Evolutionary conservation across 2,329 filamentous ascomycete genomes (phyloP).

Genomic region (Uncinocarpus reesii): DNA sequence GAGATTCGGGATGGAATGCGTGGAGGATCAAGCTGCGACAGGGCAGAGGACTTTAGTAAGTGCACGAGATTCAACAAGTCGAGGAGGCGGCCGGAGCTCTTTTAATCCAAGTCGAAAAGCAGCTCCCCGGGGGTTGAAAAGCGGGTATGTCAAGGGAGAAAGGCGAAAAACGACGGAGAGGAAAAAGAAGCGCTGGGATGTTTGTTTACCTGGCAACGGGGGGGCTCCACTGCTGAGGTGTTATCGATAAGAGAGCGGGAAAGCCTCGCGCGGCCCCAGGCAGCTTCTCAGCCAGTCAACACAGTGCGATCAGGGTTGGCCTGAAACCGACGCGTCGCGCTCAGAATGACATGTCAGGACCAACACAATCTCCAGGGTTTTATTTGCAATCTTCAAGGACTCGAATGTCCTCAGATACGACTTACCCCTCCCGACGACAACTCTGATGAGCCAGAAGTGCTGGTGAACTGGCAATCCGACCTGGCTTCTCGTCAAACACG

Average conservation of each 20-base stretch:
- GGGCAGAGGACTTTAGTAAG: too few relatives aligned
- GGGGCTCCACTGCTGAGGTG: not conserved
- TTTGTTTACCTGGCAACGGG: slow-evolving; percentile 18
- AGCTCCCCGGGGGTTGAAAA: too few relatives aligned
- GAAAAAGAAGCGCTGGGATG: slow-evolving; percentile 11
- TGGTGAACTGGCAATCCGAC: not conserved
- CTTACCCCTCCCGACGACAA: not conserved
- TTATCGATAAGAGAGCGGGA: slow-evolving; percentile 6
- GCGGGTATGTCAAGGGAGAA: not conserved
- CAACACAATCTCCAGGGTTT: not conserved
- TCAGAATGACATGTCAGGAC: not conserved
- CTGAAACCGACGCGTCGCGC: slow-evolving; percentile 12
- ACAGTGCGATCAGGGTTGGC: not conserved
- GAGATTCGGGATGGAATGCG: too few relatives aligned
- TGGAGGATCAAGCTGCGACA: too few relatives aligned
- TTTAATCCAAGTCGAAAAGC: too few relatives aligned
- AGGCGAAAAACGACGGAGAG: slow-evolving; percentile 8
- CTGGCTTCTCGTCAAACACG: not conserved
- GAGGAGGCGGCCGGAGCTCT: too few relatives aligned
- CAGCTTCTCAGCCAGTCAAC: not conserved
- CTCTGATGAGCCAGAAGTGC: not conserved
- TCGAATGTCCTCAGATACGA: not conserved
- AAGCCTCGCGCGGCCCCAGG: not conserved
- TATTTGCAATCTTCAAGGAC: not conserved
- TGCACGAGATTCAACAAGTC: too few relatives aligned